Evolutionary conservation across 208 protist genomes (phyloP).

Genomic region (Angomonas ambiguus): DNA sequence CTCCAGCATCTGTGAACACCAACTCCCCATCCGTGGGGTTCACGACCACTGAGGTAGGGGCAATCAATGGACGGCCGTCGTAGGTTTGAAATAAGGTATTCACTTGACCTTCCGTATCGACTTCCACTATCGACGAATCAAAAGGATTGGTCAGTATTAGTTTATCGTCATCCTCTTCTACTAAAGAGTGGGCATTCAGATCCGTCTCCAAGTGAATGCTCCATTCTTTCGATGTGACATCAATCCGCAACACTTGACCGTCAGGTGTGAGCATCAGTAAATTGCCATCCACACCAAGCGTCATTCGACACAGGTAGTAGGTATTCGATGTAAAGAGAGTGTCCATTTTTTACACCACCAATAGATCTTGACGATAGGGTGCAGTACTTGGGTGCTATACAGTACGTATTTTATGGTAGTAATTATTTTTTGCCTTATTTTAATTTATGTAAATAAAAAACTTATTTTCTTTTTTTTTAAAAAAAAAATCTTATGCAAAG

Average conservation of each 20-base stretch:
- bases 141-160: slow-evolving; percentile 26
- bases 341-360: background rate
- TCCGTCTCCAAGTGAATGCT: slow-evolving; percentile 12
- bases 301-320: no score
- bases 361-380: background rate
- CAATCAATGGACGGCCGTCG: slow-evolving; percentile 40
- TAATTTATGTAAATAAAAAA: background rate
- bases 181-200: slow-evolving; percentile 20
- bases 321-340: background rate
- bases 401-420: background rate
- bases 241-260: background rate
- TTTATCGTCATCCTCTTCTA: slow-evolving; percentile 16
- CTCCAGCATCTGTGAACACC: slow-evolving; percentile 69
- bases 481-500: background rate
- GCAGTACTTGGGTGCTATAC: background rate
- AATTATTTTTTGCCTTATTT: slow-evolving; percentile 1
- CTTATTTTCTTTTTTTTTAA: background rate
- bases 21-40: slow-evolving; percentile 38
- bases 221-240: background rate
- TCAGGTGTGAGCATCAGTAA: slow-evolving; percentile 22
- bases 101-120: background rate
- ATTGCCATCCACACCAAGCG: no score
- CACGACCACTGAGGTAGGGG: slow-evolving; percentile 40
- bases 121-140: background rate
- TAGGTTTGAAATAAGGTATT: slow-evolving; percentile 21